phyloP scores from a whole-genome alignment of 306 rosid genomes.

The Trifolium subterraneum region DNA sequence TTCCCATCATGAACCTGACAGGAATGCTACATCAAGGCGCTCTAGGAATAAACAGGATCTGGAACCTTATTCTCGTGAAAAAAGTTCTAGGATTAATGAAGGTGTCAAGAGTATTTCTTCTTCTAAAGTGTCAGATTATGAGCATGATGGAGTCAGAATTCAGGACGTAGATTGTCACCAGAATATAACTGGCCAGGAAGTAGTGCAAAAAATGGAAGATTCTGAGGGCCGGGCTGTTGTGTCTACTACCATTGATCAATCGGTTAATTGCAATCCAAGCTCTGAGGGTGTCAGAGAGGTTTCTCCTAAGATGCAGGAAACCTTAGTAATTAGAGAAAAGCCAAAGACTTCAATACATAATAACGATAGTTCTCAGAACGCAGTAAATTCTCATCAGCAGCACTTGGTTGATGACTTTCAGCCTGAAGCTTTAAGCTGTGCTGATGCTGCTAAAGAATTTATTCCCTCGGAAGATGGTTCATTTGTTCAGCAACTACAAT shows the following conservation, averaged over 20 bases:
- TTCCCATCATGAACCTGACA: slow-evolving; percentile 69
- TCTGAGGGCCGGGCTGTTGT: slow-evolving; percentile 34
- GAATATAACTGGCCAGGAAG: slow-evolving; percentile 48
- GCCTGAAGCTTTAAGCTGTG: slow-evolving; percentile 43
- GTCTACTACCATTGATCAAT: slow-evolving; percentile 41
- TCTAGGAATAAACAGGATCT: slow-evolving; percentile 58
- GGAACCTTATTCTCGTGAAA: slow-evolving; percentile 50
- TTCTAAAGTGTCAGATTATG: slow-evolving; percentile 45
- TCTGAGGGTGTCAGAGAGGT: slow-evolving; percentile 51
- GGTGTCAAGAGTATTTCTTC: slow-evolving; percentile 41
- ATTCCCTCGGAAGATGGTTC: slow-evolving; percentile 41
- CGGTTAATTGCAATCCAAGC: slow-evolving; percentile 40
- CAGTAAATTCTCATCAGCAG: slow-evolving; percentile 46
- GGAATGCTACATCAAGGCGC: slow-evolving; percentile 65
- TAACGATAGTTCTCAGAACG: slow-evolving; percentile 42
- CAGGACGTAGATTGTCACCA: slow-evolving; percentile 51
- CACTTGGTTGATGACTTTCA: slow-evolving; percentile 46
- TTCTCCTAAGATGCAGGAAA: slow-evolving; percentile 45
- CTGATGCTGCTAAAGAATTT: slow-evolving; percentile 39
- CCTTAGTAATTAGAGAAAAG: slow-evolving; percentile 45
- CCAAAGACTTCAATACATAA: slow-evolving; percentile 39
- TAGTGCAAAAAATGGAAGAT: slow-evolving; percentile 52
- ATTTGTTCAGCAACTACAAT: slow-evolving; percentile 46
- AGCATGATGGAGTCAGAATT: slow-evolving; percentile 51
- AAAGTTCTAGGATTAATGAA: slow-evolving; percentile 49